Conservation (phyloP, 352 stramenopile genomes). For the Plasmopara viticola region DNA sequence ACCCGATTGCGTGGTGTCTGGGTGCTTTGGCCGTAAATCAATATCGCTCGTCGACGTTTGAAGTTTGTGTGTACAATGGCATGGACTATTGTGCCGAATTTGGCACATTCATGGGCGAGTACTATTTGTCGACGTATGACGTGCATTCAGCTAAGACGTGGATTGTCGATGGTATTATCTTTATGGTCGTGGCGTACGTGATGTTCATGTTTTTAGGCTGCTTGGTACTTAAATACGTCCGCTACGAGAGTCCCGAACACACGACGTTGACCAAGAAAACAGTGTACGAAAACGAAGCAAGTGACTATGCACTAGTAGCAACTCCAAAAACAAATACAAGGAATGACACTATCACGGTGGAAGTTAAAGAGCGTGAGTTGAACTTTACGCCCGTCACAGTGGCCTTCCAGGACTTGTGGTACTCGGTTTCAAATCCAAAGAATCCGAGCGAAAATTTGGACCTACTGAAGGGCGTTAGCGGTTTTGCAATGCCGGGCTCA, state of each 20-base stretch:
- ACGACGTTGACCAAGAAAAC: conserved; percentile 18
- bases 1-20: conserved; percentile 42
- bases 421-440: conserved; percentile 35
- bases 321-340: conserved; percentile 16
- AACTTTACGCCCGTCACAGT: conserved; percentile 36
- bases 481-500: conserved; percentile 35
- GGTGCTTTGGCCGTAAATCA: conserved; percentile 30
- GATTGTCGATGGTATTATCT: conserved; percentile 30
- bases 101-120: conserved; percentile 31
- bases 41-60: conserved; percentile 20
- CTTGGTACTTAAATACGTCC: conserved; percentile 16
- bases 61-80: conserved; percentile 32
- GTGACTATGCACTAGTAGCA: conserved; percentile 12
- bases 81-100: conserved; percentile 35
- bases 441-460: conserved; percentile 41
- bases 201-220: conserved; percentile 42
- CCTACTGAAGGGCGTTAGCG: conserved; percentile 50
- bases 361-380: conserved; percentile 24
- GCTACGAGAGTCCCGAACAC: conserved; percentile 21
- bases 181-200: conserved; percentile 32
- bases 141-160: conserved; percentile 21
- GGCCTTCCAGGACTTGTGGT: conserved; percentile 41
- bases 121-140: conserved; percentile 32
- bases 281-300: conserved; percentile 9
- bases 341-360: conserved; percentile 8